Conservation (phyloP, 2,329 filamentous ascomycete species). For the Daldinia sp. region DNA sequence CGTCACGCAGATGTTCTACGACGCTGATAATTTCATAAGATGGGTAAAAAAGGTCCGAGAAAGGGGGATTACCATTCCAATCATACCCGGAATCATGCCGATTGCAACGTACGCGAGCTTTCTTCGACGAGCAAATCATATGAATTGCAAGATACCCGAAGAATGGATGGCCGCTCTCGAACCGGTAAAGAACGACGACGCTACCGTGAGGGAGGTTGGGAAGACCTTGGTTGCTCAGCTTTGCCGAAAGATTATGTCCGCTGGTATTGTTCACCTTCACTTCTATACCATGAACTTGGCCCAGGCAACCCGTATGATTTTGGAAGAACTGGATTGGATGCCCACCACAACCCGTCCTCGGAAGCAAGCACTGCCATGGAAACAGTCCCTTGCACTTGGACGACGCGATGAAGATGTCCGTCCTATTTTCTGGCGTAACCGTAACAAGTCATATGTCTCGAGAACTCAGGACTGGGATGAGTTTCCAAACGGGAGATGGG, state of each 20-base stretch:
- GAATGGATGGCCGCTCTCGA: constrained; percentile 85
- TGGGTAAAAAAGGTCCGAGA: constrained; percentile 90
- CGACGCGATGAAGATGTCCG: constrained; percentile 93
- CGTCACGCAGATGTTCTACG: constrained; percentile 99
- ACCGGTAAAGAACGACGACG: constrained; percentile 95
- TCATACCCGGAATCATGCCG: constrained; percentile 91
- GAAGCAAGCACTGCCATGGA: constrained; percentile 93
- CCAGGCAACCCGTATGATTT: constrained; percentile 90
- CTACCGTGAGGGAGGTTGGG: constrained; percentile 88
- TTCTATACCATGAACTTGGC: constrained; percentile 99
- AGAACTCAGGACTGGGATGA: constrained; percentile 99
- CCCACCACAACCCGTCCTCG: constrained; percentile 80
- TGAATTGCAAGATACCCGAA: constrained; percentile 82
- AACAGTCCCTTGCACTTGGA: constrained; percentile 89
- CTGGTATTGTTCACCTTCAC: constrained; percentile 87
- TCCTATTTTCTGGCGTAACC: constrained; percentile 98
- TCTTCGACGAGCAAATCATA: constrained; percentile 87
- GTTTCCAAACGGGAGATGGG: constrained; percentile 98
- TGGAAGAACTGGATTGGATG: constrained; percentile 86
- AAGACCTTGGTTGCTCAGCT: constrained; percentile 87
- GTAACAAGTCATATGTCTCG: constrained; percentile 93
- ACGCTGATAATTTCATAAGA: constrained; percentile 90
- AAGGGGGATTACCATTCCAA: constrained; percentile 82
- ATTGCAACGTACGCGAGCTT: constrained; percentile 97
- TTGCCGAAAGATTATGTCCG: constrained; percentile 84